Conservation (phyloP, 495 filamentous ascomycete genomes). For the Endocarpon pusillum region DNA sequence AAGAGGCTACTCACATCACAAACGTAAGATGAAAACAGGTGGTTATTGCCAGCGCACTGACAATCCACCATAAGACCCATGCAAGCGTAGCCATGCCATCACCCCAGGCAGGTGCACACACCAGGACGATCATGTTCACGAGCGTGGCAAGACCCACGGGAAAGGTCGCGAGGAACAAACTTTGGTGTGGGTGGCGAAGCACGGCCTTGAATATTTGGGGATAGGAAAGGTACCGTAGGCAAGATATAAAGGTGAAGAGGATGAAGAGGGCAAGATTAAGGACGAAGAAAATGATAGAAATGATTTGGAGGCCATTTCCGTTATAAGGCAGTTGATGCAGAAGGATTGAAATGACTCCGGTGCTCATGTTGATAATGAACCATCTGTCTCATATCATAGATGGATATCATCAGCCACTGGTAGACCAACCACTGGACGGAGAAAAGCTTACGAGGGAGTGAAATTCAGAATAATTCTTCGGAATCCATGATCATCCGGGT, state of each 20-base stretch:
- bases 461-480: constrained; percentile 6
- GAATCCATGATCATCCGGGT: constrained; percentile 4
- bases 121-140: constrained; percentile 32
- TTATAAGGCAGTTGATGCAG: constrained; percentile 41
- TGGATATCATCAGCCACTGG: neutral
- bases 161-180: constrained; percentile 35
- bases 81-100: constrained; percentile 13
- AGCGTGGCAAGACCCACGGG: constrained; percentile 42
- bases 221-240: constrained; percentile 32
- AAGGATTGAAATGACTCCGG: constrained; percentile 44
- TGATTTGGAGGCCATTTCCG: constrained; percentile 31
- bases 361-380: constrained; percentile 39
- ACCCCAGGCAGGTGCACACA: constrained; percentile 30
- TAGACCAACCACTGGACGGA: neutral
- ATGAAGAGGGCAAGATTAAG: constrained; percentile 37
- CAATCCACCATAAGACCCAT: constrained; percentile 34
- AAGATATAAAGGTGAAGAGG: constrained; percentile 24
- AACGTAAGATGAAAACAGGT: constrained; percentile 24
- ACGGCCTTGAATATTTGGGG: constrained; percentile 30
- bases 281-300: constrained; percentile 35
- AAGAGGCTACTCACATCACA: constrained; percentile 18
- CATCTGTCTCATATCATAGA: neutral
- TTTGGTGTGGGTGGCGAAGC: constrained; percentile 33
- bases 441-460: constrained; percentile 1
- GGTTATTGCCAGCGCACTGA: constrained; percentile 22